Conservation (phyloP, 1,284 basidiomycete genomes). For the Cystobasidium pallidum region DNA sequence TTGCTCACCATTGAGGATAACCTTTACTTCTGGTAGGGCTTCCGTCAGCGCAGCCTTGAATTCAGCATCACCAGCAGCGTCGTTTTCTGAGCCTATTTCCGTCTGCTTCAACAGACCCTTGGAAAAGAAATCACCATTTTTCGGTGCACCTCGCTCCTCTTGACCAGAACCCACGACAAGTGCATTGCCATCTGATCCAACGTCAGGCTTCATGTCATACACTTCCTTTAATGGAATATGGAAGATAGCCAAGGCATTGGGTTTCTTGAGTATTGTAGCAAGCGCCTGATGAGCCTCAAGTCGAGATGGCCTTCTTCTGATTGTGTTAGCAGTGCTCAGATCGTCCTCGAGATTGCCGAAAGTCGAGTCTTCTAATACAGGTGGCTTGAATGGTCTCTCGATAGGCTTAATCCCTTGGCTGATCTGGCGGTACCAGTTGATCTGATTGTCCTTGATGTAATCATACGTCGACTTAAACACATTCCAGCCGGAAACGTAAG, state of each 20-base stretch:
- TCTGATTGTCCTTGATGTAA: conserved; percentile 61
- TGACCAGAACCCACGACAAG: conserved; percentile 67
- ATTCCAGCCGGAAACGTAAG: conserved; percentile 49
- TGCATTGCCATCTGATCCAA: conserved; percentile 60
- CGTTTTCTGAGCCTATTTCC: conserved; percentile 60
- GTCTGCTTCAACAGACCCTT: conserved; percentile 72
- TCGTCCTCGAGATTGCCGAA: conserved; percentile 34
- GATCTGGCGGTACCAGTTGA: conserved; percentile 67
- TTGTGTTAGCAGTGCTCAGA: neutral
- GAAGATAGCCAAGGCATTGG: conserved; percentile 72
- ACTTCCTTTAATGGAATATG: conserved; percentile 83
- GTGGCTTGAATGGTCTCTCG: conserved; percentile 41
- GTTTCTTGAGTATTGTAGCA: conserved; percentile 42
- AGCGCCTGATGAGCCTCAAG: neutral
- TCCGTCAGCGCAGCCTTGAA: conserved; percentile 45
- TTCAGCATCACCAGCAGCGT: conserved; percentile 59
- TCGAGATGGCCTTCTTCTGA: neutral
- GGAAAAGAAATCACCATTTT: conserved; percentile 77
- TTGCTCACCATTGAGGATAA: conserved; percentile 47
- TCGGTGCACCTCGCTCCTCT: conserved; percentile 68
- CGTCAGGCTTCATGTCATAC: conserved; percentile 49
- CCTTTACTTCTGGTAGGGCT: conserved; percentile 68
- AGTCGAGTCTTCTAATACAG: conserved; percentile 37
- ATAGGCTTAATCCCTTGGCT: conserved; percentile 33
- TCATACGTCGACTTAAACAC: conserved; percentile 36